A percentile compares a stretch with the other conserved stretches of the same genome.
These are phyloP conservation scores for Saccharomycopsis javanensis DNA, from an alignment of 805 yeast species.

Conservation along the genomic window DNA sequence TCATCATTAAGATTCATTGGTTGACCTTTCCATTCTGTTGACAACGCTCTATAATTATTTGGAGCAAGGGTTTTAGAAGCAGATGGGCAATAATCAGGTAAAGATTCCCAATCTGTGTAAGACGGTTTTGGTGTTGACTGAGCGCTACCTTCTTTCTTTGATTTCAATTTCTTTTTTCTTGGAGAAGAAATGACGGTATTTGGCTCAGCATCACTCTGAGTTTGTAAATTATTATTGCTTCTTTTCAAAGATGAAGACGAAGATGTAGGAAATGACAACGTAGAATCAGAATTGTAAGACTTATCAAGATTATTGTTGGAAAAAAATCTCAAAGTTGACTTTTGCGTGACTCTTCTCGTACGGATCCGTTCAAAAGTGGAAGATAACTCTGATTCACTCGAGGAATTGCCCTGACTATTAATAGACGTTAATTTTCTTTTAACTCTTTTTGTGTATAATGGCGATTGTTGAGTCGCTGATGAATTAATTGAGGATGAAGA, in stretches of 20 bases:
- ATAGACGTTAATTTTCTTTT: background rate
- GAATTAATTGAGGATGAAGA: conserved; percentile 6
- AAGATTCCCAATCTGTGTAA: conserved; percentile 47
- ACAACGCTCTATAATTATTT: conserved; percentile 57
- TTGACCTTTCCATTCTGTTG: conserved; percentile 97
- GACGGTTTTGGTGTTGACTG: conserved; percentile 21
- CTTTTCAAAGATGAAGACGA: background rate
- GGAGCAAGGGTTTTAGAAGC: conserved; percentile 45
- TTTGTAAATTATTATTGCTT: background rate
- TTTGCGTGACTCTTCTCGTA: conserved; percentile 42
- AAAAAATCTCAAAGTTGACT: conserved; percentile 17
- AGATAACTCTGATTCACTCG: conserved; percentile 8
- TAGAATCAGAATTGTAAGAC: background rate
- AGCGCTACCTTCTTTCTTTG: conserved; percentile 14
- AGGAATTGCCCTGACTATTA: background rate
- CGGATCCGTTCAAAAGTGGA: conserved; percentile 36
- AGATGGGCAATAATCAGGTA: conserved; percentile 82
- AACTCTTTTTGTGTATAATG: conserved; percentile 16
- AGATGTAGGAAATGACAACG: background rate
- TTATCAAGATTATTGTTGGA: background rate
- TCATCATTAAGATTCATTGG: conserved; percentile 84
- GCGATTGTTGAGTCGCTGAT: background rate
- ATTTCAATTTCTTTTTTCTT: conserved; percentile 21
- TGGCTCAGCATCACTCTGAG: background rate
- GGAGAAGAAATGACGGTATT: conserved; percentile 12